phyloP scores from a whole-genome alignment of 768 basidiomycete genomes.

The Zangia roseola region DNA sequence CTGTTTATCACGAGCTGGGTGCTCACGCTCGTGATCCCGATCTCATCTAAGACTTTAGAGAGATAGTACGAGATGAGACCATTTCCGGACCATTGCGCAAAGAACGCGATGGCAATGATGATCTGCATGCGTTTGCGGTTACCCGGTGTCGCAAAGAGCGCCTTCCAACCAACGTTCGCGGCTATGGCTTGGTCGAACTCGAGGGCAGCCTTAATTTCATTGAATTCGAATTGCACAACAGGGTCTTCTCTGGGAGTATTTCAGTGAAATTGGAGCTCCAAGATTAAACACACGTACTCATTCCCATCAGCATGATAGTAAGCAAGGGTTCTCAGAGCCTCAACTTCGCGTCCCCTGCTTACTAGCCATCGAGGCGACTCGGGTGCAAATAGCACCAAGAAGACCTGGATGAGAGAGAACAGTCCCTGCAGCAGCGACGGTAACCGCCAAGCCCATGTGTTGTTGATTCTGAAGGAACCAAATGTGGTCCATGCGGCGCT shows the following conservation, averaged over 20 bases:
- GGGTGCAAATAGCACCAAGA: conserved; percentile 65
- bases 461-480: conserved; percentile 69
- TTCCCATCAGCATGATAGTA: conserved; percentile 85
- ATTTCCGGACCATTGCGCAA: conserved; percentile 78
- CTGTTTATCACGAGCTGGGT: conserved; percentile 65
- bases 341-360: conserved; percentile 65
- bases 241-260: conserved; percentile 47
- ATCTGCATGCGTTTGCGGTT: conserved; percentile 69
- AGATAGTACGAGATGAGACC: conserved; percentile 76
- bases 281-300: conserved; percentile 37
- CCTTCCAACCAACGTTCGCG: conserved; percentile 63
- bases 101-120: conserved; percentile 64
- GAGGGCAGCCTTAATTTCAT: conserved; percentile 79
- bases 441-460: conserved; percentile 79
- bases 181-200: conserved; percentile 62
- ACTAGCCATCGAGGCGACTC: conserved; percentile 86
- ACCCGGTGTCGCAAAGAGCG: conserved; percentile 63
- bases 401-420: conserved; percentile 66
- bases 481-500: conserved; percentile 46
- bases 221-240: conserved; percentile 69
- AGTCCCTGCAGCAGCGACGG: conserved; percentile 72
- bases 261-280: not conserved
- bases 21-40: conserved; percentile 55
- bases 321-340: conserved; percentile 68
- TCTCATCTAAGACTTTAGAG: conserved; percentile 60